These are phyloP conservation scores for Pueraria montana DNA, from an alignment of 306 rosid genomes.

Conservation along the genomic window DNA sequence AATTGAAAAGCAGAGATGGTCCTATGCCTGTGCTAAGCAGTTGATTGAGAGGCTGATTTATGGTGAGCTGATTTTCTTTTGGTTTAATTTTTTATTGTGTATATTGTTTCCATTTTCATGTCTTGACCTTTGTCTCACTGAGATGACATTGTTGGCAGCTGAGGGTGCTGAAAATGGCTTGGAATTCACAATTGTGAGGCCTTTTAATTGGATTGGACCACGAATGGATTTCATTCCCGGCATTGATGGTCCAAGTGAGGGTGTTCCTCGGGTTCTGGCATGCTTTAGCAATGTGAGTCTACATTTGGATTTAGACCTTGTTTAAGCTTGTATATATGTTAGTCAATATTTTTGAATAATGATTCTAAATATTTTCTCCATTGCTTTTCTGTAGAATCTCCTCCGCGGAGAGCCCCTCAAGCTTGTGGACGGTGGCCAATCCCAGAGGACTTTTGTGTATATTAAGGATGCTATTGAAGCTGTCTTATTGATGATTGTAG, in stretches of 20 bases:
- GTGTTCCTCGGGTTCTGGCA: slow-evolving; percentile 95
- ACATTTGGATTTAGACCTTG: neutral
- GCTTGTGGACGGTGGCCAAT: slow-evolving; percentile 95
- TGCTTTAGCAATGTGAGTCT: slow-evolving; percentile 84
- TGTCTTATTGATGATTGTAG: slow-evolving; percentile 89
- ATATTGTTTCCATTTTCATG: neutral
- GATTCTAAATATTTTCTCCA: slow-evolving; percentile 14
- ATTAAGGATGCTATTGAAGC: slow-evolving; percentile 97
- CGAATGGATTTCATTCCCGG: slow-evolving; percentile 98
- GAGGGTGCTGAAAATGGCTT: slow-evolving; percentile 97
- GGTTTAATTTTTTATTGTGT: neutral
- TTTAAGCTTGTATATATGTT: neutral
- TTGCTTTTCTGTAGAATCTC: slow-evolving; percentile 71
- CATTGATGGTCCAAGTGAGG: slow-evolving; percentile 96
- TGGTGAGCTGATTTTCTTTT: slow-evolving; percentile 57
- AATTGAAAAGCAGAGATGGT: slow-evolving; percentile 97
- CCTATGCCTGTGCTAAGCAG: slow-evolving; percentile 96
- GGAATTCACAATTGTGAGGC: slow-evolving; percentile 91
- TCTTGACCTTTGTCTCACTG: slow-evolving; percentile 24
- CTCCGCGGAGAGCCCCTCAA: slow-evolving; percentile 93
- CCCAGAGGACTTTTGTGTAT: slow-evolving; percentile 91
- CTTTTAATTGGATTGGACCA: slow-evolving; percentile 98
- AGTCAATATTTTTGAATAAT: neutral
- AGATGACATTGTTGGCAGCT: slow-evolving; percentile 55
- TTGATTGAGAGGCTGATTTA: slow-evolving; percentile 92